These are phyloP conservation scores for Mycena chlorophos DNA, from an alignment of 768 basidiomycete species.

Conservation along the genomic window DNA sequence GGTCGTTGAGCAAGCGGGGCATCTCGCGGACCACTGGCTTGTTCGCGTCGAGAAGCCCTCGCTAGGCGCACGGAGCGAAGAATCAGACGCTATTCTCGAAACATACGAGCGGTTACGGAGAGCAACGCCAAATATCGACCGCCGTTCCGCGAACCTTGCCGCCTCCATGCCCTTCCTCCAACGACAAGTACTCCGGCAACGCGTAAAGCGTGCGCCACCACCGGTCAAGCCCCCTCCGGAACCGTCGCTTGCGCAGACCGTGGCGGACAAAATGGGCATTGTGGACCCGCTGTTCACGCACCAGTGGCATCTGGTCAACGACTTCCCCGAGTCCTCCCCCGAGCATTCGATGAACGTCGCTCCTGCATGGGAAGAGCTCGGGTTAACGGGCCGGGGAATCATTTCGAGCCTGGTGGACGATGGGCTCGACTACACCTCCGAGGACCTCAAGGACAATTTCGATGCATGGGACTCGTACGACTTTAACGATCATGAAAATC, in stretches of 20 bases:
- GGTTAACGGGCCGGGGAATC: conserved; percentile 83
- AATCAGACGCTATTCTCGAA: conserved; percentile 50
- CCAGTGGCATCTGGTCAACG: conserved; percentile 97
- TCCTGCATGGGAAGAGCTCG: conserved; percentile 79
- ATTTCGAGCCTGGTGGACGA: conserved; percentile 50
- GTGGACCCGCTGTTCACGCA: conserved; percentile 76
- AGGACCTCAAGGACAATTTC: conserved; percentile 89
- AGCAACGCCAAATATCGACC: conserved; percentile 28
- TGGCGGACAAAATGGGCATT: conserved; percentile 66
- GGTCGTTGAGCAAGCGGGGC: conserved; percentile 75
- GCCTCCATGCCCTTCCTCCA: conserved; percentile 61
- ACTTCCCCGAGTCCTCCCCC: conserved; percentile 71
- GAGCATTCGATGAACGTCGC: conserved; percentile 93
- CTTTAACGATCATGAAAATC: conserved; percentile 88
- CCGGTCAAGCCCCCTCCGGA: conserved; percentile 43
- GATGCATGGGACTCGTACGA: conserved; percentile 88
- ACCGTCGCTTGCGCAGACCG: conserved; percentile 42
- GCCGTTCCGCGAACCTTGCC: conserved; percentile 50
- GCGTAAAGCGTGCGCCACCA: conserved; percentile 75
- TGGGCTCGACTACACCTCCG: conserved; percentile 86
- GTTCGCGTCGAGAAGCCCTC: conserved; percentile 56
- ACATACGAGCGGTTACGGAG: conserved; percentile 46
- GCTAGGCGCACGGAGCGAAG: conserved; percentile 34
- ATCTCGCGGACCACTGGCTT: conserved; percentile 72
- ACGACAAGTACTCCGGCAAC: conserved; percentile 64